These are phyloP conservation scores for Meyerozyma smithsonii DNA, from an alignment of 1,139 yeast species.

Conservation along the genomic window DNA sequence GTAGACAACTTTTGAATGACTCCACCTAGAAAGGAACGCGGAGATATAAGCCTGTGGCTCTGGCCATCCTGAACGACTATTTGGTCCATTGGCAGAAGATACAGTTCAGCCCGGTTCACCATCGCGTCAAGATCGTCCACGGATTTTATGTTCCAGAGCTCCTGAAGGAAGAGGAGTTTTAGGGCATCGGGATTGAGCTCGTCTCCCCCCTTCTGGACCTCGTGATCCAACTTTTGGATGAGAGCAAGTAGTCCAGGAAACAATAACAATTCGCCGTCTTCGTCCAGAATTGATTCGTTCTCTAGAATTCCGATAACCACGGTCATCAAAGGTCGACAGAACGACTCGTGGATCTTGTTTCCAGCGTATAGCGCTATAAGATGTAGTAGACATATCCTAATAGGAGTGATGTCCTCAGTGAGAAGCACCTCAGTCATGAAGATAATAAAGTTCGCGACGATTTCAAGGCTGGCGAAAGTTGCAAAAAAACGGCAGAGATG, in stretches of 20 bases:
- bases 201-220: conserved; percentile 5
- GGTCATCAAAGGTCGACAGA: conserved; percentile 11
- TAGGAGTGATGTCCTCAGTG: conserved; percentile 34
- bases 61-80: conserved; percentile 5
- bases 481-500: not conserved
- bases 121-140: conserved; percentile 31
- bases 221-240: conserved; percentile 15
- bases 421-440: conserved; percentile 12
- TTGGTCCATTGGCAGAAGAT: conserved; percentile 7
- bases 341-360: conserved; percentile 12
- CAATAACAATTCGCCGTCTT: conserved; percentile 19
- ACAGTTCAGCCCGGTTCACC: conserved; percentile 9
- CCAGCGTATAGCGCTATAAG: conserved; percentile 20
- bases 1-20: conserved; percentile 37
- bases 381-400: conserved; percentile 26
- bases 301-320: conserved; percentile 21
- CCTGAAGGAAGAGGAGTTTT: conserved; percentile 11
- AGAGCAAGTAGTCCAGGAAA: conserved; percentile 24
- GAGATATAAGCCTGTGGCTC: conserved; percentile 17
- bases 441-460: not conserved
- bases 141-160: conserved; percentile 29
- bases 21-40: conserved; percentile 34
- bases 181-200: conserved; percentile 7
- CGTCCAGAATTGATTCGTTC: conserved; percentile 22
- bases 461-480: not conserved